phyloP scores from a whole-genome alignment of 495 filamentous ascomycete genomes.

The Podospora conica region DNA sequence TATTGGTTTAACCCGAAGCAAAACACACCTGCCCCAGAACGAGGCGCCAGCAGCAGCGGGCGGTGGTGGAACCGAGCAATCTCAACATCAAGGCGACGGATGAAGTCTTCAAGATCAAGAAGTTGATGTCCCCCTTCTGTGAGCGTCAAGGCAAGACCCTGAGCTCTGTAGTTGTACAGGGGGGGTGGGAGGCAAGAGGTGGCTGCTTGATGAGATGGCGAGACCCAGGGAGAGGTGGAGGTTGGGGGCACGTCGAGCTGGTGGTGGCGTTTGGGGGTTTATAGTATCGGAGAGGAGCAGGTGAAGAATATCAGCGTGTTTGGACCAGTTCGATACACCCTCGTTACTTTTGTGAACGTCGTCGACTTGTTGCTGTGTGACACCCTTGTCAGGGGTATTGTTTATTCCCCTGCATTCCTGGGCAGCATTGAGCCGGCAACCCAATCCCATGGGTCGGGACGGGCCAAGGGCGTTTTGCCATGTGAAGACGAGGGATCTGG shows the following conservation, averaged over 20 bases:
- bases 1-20: no score
- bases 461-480: neutral
- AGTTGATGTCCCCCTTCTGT: no score
- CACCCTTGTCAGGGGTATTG: neutral
- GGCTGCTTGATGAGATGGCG: neutral
- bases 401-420: neutral
- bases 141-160: no score
- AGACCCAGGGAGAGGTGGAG: neutral
- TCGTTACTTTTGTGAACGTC: neutral
- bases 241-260: neutral
- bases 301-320: neutral
- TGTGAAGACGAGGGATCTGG: neutral
- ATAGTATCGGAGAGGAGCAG: neutral
- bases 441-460: neutral
- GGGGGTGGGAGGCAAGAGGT: neutral
- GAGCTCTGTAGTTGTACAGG: no score
- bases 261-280: neutral
- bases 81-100: no score
- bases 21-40: no score
- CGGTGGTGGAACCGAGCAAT: no score
- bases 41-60: no score
- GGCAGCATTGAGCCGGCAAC: neutral
- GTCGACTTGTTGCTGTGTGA: neutral
- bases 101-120: no score
- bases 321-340: neutral